phyloP scores from a whole-genome alignment of 768 basidiomycete species.

The Leucogyrophana mollusca region DNA sequence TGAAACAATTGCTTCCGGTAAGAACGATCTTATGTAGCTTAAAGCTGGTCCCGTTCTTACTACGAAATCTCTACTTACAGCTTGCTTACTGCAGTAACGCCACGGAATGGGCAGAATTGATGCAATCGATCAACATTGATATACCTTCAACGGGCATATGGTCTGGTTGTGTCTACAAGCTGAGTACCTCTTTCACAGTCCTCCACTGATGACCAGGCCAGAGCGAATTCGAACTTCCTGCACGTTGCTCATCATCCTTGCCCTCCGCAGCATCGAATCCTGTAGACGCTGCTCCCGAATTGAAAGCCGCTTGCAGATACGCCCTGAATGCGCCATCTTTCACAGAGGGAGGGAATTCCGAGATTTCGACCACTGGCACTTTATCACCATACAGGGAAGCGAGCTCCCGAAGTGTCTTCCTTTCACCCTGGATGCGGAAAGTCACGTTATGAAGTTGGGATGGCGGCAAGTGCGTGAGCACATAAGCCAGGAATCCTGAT shows the following conservation, averaged over 20 bases:
- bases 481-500: conserved; percentile 21
- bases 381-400: conserved; percentile 9
- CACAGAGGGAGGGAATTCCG: conserved; percentile 2
- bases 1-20: no score
- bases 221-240: conserved; percentile 21
- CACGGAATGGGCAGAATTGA: conserved; percentile 92
- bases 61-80: conserved; percentile 77
- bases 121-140: conserved; percentile 93
- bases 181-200: conserved; percentile 16
- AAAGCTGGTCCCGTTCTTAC: no score
- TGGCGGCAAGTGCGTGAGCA: conserved; percentile 13
- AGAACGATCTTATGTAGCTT: no score
- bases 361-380: background rate
- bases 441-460: conserved; percentile 10
- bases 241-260: conserved; percentile 18
- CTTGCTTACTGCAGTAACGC: conserved; percentile 75
- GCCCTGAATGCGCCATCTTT: conserved; percentile 13
- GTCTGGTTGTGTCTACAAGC: no score
- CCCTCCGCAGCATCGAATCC: conserved; percentile 13
- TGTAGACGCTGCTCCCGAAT: conserved; percentile 15
- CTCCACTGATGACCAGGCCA: conserved; percentile 25
- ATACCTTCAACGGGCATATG: conserved; percentile 69
- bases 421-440: conserved; percentile 21
- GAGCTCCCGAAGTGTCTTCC: conserved; percentile 9
- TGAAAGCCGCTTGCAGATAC: conserved; percentile 12